Base-by-base conservation (phyloP, 192 early-diverging fungal species). In the Coemansia sp. region DNA sequence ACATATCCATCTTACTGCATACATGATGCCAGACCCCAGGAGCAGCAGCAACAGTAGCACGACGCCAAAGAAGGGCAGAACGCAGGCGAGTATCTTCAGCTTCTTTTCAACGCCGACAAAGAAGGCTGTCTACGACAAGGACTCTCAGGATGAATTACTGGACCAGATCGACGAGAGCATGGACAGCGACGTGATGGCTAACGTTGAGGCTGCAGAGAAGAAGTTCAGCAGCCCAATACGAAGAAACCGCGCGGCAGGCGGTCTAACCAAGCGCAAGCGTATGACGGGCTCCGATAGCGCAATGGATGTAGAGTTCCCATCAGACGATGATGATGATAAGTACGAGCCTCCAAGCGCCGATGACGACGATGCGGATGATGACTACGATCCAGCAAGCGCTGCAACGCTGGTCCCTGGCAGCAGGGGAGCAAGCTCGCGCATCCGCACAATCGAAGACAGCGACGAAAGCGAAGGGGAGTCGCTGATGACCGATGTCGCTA, bases 61-160 rank as follows among this genome's bases (percentile, higher is more conserved):
- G 55, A 80, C 72, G 58, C 72, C 77, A 29, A 70, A 68, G 57
- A 45, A 64, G 40, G 57, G 61, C 20, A 68, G 67, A 11, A 74
- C 63, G 33, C 77, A 80, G 40, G 62, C 71, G 5, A 70, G 67
- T 10, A 58, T 80, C 36, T 67, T 74, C 40, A 80, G 68, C 68
- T 80, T 80, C 55, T 80, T 80, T 29, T 25, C 45, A 13, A 74
- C 77, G 2, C 71, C 74, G 37, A 33, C 65, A 27, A 74, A 67
- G 27, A 65, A 54, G 45, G 28, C 20, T 31, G 28, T 37, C 22
- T 59, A 59, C 22, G 34, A 48, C 6, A 56, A 38, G 6, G 71
- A 74, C 64, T 74, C 76, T n/a, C 72, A 80, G 55, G 77, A 80
- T 22, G 77, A 52, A 25, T 42, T 74, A 41, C 61, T 80, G 14